A percentile compares a stretch with the other conserved stretches of the same genome.
Conservation (phyloP, 768 basidiomycete genomes). For the Mycena alexandri region DNA sequence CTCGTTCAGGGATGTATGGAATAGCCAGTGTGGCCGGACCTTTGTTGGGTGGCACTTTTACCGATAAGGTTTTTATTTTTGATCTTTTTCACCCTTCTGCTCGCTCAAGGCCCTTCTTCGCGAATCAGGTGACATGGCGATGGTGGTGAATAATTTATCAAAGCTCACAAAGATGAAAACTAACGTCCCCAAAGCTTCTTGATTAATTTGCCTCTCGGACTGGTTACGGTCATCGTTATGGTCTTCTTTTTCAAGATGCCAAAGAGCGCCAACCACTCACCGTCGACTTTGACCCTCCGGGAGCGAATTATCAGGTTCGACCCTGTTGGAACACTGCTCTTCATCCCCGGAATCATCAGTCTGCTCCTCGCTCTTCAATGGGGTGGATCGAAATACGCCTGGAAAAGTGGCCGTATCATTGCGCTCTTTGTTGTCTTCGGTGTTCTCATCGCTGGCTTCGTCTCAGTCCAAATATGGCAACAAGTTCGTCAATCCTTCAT, state of each 20-base stretch:
- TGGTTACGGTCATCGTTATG: conserved; percentile 17
- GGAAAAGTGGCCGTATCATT: conserved; percentile 47
- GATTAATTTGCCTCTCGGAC: conserved; percentile 43
- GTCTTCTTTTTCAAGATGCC: conserved; percentile 39
- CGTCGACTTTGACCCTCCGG: background rate
- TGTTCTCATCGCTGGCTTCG: conserved; percentile 34
- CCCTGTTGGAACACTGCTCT: conserved; percentile 28
- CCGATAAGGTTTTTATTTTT: background rate
- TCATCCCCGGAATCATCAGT: conserved; percentile 35
- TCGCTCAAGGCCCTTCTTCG: conserved; percentile 32
- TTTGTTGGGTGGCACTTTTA: conserved; percentile 44
- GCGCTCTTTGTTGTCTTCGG: conserved; percentile 31
- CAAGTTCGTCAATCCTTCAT: background rate
- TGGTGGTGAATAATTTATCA: conserved; percentile 42
- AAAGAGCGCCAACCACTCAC: conserved; percentile 9
- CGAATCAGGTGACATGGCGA: conserved; percentile 49
- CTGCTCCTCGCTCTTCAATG: conserved; percentile 55
- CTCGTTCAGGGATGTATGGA: conserved; percentile 38
- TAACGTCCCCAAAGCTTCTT: conserved; percentile 44
- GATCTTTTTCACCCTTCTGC: background rate
- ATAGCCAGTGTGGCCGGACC: conserved; percentile 42
- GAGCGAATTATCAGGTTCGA: conserved; percentile 34
- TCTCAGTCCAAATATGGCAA: conserved; percentile 34
- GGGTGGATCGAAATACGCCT: conserved; percentile 58
- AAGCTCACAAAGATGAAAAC: background rate